Percentiles rank a stretch among this genome's conserved stretches.
phyloP scores from a whole-genome alignment of 257 asterid species.

The Solanum tarapatanum region DNA sequence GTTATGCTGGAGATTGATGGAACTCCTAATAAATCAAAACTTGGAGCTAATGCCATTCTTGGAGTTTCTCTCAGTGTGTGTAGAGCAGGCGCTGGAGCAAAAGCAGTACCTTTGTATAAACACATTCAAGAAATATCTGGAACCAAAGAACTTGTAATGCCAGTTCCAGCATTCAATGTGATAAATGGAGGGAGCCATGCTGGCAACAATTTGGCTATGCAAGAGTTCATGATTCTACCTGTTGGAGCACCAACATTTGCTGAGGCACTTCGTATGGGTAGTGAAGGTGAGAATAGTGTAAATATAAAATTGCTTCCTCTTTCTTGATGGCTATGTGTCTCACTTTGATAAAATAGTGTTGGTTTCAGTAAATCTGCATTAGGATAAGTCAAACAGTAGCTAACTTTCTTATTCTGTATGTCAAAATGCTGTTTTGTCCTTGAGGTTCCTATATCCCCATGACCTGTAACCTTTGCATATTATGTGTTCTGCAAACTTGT shows the following conservation, averaged over 20 bases:
- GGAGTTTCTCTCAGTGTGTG: constrained; percentile 96
- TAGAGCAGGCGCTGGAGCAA: constrained; percentile 97
- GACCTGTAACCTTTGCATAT: not conserved
- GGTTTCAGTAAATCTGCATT: not conserved
- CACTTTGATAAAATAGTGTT: not conserved
- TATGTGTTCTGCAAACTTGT: not conserved
- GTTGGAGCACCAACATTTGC: constrained; percentile 86
- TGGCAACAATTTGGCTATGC: constrained; percentile 97
- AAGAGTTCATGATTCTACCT: constrained; percentile 93
- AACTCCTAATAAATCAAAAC: constrained; percentile 80
- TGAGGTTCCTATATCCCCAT: not conserved
- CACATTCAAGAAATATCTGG: constrained; percentile 86
- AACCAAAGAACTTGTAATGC: constrained; percentile 92
- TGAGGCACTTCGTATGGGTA: constrained; percentile 90
- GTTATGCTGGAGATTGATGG: constrained; percentile 93
- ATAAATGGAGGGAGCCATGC: constrained; percentile 99
- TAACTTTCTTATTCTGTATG: not conserved
- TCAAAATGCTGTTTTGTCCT: not conserved
- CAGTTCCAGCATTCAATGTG: constrained; percentile 96
- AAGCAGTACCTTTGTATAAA: constrained; percentile 68
- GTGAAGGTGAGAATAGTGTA: constrained; percentile 54
- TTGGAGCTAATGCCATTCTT: constrained; percentile 94
- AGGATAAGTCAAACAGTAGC: not conserved
- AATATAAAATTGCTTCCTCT: not conserved
- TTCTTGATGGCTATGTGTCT: not conserved